Percentiles rank a stretch among this genome's conserved stretches.
phyloP scores from a whole-genome alignment of 129 eudicot species.

The sunflower (Helianthus annuus) region DNA sequence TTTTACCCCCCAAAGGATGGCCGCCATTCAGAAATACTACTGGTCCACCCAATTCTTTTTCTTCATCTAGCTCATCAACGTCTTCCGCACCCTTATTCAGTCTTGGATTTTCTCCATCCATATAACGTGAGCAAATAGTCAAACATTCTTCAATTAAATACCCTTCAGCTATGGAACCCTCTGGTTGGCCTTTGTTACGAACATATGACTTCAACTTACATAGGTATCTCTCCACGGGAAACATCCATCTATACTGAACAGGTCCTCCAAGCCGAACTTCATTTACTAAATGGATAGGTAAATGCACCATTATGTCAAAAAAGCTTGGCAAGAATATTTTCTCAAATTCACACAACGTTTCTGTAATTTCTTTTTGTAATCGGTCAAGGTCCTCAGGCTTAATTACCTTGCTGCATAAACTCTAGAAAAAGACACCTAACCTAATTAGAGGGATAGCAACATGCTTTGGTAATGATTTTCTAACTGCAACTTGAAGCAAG shows the following conservation, averaged over 20 bases:
- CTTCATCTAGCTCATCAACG: neutral
- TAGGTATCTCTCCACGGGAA: too few relatives aligned
- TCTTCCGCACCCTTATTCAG: too few relatives aligned
- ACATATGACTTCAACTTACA: too few relatives aligned
- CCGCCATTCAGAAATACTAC: neutral
- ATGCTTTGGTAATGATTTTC: constrained; percentile 11
- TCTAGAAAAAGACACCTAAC: too few relatives aligned
- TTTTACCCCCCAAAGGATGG: neutral
- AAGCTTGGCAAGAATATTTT: constrained; percentile 5
- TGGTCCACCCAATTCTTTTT: neutral
- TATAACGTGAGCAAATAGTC: too few relatives aligned
- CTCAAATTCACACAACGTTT: neutral
- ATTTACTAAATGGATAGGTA: too few relatives aligned
- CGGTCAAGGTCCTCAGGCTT: too few relatives aligned
- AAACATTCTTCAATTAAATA: constrained; percentile 21
- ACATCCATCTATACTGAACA: too few relatives aligned
- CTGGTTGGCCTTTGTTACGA: constrained; percentile 3
- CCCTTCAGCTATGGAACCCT: constrained; percentile 4
- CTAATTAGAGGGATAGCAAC: constrained; percentile 2
- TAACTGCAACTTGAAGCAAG: constrained; percentile 18
- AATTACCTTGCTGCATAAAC: too few relatives aligned
- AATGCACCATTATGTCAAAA: neutral
- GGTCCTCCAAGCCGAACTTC: too few relatives aligned
- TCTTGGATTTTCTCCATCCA: too few relatives aligned
- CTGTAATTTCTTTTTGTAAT: too few relatives aligned